Evolutionary conservation across 2,329 filamentous ascomycete species (phyloP).

Genomic region (Talaromyces albobiverticillius): DNA sequence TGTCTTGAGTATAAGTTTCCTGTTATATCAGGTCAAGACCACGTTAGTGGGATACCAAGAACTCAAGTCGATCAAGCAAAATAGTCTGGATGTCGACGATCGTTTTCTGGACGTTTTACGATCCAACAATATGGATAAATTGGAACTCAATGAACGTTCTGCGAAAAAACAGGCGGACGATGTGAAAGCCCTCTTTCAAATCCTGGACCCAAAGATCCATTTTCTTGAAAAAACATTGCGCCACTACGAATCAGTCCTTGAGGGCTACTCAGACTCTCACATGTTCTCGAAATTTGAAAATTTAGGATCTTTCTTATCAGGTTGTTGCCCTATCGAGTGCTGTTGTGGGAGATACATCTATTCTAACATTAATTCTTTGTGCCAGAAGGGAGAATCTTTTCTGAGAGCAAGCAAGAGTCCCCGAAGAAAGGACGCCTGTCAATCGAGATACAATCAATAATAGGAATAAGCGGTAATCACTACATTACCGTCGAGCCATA

Average conservation of each 20-base stretch:
- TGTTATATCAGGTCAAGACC: constrained; percentile 2
- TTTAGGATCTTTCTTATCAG: constrained; percentile 5
- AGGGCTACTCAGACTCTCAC: background rate
- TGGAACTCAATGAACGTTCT: background rate
- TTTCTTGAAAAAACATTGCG: background rate
- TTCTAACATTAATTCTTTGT: background rate
- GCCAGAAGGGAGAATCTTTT: background rate
- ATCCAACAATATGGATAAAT: background rate
- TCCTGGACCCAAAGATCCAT: background rate
- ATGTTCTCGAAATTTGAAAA: constrained; percentile 6
- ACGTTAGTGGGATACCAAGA: background rate
- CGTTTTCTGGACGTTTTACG: background rate
- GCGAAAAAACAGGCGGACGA: background rate
- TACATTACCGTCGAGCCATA: background rate
- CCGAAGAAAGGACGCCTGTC: background rate
- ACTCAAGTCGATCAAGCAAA: background rate
- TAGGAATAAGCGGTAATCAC: background rate
- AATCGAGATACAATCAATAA: constrained; percentile 3
- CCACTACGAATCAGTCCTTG: background rate
- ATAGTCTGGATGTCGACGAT: background rate
- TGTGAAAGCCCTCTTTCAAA: background rate
- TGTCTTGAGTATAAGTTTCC: background rate
- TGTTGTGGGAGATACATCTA: background rate
- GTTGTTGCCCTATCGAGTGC: background rate
- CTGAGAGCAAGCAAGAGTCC: background rate